phyloP scores from a whole-genome alignment of 2,329 filamentous ascomycete species.

The Pseudogymnoascus destructans region DNA sequence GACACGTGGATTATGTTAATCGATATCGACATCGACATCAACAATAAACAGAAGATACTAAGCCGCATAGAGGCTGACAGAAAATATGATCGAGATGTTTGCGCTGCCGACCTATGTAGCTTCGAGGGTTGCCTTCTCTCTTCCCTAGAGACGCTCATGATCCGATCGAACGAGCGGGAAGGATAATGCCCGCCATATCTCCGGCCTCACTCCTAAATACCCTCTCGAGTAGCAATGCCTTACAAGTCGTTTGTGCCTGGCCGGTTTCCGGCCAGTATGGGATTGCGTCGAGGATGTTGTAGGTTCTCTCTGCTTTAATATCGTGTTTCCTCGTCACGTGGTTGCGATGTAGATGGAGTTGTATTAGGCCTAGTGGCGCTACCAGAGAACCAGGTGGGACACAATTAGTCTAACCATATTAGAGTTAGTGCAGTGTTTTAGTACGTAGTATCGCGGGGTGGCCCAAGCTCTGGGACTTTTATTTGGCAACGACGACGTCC shows the following conservation, averaged over 20 bases:
- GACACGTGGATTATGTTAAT: no score
- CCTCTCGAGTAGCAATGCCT: slow-evolving; percentile 17
- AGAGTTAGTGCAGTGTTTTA: neutral
- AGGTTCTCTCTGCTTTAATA: slow-evolving; percentile 20
- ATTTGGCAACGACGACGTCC: neutral
- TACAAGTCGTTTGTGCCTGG: slow-evolving; percentile 42
- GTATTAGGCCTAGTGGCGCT: neutral
- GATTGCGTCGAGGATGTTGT: slow-evolving; percentile 39
- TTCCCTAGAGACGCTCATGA: neutral
- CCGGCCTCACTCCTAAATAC: slow-evolving; percentile 22
- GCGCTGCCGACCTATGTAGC: neutral
- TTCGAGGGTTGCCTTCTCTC: neutral
- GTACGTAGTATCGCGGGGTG: neutral
- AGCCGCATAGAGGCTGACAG: neutral
- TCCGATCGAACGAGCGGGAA: neutral
- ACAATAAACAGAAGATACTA: neutral
- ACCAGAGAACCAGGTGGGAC: neutral
- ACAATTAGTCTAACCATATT: neutral
- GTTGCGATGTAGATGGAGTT: no score
- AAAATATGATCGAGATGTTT: neutral
- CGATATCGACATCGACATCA: no score
- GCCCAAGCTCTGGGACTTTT: neutral
- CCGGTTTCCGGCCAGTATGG: slow-evolving; percentile 46
- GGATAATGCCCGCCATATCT: slow-evolving; percentile 27
- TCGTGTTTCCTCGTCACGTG: no score